Base-by-base conservation (phyloP, 495 filamentous ascomycete genomes). In the Talaromyces proteolyticus region DNA sequence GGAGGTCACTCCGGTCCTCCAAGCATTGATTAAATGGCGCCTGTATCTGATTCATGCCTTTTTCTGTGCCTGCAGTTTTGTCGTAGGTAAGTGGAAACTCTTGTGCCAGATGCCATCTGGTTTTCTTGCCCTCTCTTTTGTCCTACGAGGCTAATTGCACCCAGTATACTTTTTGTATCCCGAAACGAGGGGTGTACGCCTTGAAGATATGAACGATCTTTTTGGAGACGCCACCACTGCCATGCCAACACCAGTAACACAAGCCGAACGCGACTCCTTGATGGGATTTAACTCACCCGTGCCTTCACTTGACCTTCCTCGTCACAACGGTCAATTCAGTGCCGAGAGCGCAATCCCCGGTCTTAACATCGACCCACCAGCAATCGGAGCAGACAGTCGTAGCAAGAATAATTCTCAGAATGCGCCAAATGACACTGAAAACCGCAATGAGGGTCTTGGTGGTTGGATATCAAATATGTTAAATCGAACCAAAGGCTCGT, bases 81-180 rank as follows among this genome's bases (percentile, higher is more conserved):
- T 98, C 50, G 79, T 96, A 72, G 93, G 92, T 96, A 76, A 77
- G 91, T 76, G 12, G 19, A 49, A 11, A 41, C 6, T 29, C 43
- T 44, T 44, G 2, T 50, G 39, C 47, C 29, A 7, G 29, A 6
- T 7, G 29, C 14, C 7, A 17, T 36, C n/a, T 12, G 1, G 29
- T 12, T 52, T 16, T 60, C 19, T 37, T 21, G 0, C 21, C 14
- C 19, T 38, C 23, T 42, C 18, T 4, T 23, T 3, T 14, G 21
- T 47, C 10, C 43, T 46, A 14, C 39, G 24, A 25, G 46, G 48
- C 63, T 69, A 54, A 68, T 11, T 49, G 20, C n/a, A n/a, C 26
- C 24, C 53, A 96, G 93, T 98, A 19, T 98, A 89, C 64, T 96
- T 96, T 65, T 75, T 95, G 51, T 98, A 98, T 61, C 93, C 93